These are phyloP conservation scores for Adenanthera pavonina DNA, from an alignment of 306 rosid genomes.

Conservation along the genomic window DNA sequence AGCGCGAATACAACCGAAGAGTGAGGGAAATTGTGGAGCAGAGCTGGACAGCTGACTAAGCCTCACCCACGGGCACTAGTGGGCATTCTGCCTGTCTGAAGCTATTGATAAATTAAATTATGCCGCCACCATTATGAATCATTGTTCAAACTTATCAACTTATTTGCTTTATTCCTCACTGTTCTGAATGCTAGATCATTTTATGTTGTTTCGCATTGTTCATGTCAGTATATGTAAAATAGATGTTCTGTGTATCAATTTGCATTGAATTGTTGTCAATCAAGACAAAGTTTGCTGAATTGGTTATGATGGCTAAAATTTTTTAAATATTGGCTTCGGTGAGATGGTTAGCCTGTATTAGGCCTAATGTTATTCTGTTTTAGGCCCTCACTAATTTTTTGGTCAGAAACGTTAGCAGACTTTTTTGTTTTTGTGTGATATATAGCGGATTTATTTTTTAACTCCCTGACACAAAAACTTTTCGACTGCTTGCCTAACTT, in stretches of 20 bases:
- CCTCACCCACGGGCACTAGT: neutral
- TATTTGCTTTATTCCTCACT: conserved; percentile 39
- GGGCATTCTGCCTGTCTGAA: conserved; percentile 33
- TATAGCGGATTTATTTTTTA: neutral
- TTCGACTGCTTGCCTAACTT: neutral
- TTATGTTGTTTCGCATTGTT: conserved; percentile 22
- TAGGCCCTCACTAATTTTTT: neutral
- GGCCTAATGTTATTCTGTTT: neutral
- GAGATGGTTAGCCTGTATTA: neutral
- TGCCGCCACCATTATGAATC: conserved; percentile 35
- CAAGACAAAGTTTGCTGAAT: conserved; percentile 16
- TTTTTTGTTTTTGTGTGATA: neutral
- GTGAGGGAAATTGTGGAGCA: conserved; percentile 87
- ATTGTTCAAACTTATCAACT: conserved; percentile 44
- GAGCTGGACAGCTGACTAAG: conserved; percentile 87
- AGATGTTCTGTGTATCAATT: conserved; percentile 37
- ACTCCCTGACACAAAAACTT: neutral
- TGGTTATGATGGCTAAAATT: neutral
- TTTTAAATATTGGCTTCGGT: neutral
- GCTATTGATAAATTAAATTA: conserved; percentile 32
- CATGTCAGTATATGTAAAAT: conserved; percentile 47
- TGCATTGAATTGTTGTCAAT: conserved; percentile 39
- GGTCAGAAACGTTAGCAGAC: neutral
- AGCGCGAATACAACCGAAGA: conserved; percentile 86
- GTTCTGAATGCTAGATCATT: conserved; percentile 37